Evolutionary conservation across 768 basidiomycete genomes (phyloP).

Genomic region (Sarcomyxa edulis): DNA sequence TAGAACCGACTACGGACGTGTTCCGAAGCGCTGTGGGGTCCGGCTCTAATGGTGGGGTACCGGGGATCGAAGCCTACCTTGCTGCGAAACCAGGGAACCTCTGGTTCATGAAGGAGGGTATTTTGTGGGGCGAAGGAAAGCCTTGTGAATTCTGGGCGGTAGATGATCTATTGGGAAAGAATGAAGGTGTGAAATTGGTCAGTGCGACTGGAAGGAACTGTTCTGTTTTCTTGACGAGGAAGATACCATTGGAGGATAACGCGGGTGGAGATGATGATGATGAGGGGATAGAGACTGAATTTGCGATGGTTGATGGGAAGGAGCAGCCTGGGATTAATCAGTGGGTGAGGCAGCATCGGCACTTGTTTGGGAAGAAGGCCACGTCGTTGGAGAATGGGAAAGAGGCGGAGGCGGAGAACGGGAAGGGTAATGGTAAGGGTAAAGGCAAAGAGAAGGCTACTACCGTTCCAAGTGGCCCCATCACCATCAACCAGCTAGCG

Average conservation of each 20-base stretch:
- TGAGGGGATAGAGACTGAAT: constrained; percentile 55
- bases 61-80: constrained; percentile 65
- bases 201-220: constrained; percentile 67
- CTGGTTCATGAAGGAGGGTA: constrained; percentile 65
- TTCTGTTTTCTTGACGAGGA: constrained; percentile 49
- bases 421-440: constrained; percentile 9
- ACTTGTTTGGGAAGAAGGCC: constrained; percentile 46
- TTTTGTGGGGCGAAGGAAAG: constrained; percentile 72
- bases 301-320: constrained; percentile 65
- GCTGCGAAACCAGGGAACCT: constrained; percentile 67
- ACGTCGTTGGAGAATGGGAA: constrained; percentile 2
- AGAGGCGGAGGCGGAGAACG: constrained; percentile 11
- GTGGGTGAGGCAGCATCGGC: constrained; percentile 58
- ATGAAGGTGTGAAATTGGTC: constrained; percentile 47
- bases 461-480: constrained; percentile 24
- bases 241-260: constrained; percentile 19
- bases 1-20: constrained; percentile 42
- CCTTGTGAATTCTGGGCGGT: constrained; percentile 76
- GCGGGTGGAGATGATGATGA: constrained; percentile 34
- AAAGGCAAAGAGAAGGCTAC: constrained; percentile 10
- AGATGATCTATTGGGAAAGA: constrained; percentile 45
- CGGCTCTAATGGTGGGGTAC: constrained; percentile 38
- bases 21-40: constrained; percentile 49
- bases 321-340: constrained; percentile 61
- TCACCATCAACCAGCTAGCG: constrained; percentile 4